phyloP scores from a whole-genome alignment of 176 grass and related monocot genomes.

The Musa schizocarpa region DNA sequence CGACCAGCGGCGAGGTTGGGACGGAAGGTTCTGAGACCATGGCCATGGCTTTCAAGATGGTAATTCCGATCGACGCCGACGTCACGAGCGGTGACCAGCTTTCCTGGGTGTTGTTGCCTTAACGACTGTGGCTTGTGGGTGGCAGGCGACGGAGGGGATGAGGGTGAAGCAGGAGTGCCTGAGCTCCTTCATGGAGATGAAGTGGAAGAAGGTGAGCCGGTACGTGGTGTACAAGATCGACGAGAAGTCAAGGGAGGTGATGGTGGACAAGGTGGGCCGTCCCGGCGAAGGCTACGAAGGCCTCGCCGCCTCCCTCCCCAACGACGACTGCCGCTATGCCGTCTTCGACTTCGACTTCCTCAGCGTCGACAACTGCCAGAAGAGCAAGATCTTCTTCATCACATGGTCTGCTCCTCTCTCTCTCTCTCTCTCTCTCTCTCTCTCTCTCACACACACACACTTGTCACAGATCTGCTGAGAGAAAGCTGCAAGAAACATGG shows the following conservation, averaged over 20 bases:
- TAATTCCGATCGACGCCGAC: neutral
- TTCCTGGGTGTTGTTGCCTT: neutral
- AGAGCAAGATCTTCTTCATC: constrained; percentile 83
- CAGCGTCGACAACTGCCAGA: constrained; percentile 59
- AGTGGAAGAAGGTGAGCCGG: constrained; percentile 54
- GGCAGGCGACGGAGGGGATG: constrained; percentile 33
- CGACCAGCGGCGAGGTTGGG: too few relatives aligned
- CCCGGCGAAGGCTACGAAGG: constrained; percentile 62
- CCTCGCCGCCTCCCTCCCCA: constrained; percentile 50
- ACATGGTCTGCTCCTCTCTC: constrained; percentile 31
- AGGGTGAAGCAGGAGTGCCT: constrained; percentile 45
- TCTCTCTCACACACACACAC: too few relatives aligned
- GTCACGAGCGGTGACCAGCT: too few relatives aligned
- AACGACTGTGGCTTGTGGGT: too few relatives aligned
- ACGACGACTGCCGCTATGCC: constrained; percentile 62
- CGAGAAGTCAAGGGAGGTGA: constrained; percentile 47
- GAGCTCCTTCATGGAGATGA: constrained; percentile 56
- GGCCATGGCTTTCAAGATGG: constrained; percentile 18
- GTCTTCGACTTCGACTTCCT: constrained; percentile 71
- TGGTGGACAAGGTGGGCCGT: constrained; percentile 51
- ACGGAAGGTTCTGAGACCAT: neutral
- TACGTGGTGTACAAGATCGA: constrained; percentile 78
- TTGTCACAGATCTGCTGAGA: too few relatives aligned
- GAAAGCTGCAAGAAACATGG: too few relatives aligned
- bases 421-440: neutral